Evolutionary conservation across 108 stramenopile species (phyloP).

Genomic region (Cyclotella atomus): DNA sequence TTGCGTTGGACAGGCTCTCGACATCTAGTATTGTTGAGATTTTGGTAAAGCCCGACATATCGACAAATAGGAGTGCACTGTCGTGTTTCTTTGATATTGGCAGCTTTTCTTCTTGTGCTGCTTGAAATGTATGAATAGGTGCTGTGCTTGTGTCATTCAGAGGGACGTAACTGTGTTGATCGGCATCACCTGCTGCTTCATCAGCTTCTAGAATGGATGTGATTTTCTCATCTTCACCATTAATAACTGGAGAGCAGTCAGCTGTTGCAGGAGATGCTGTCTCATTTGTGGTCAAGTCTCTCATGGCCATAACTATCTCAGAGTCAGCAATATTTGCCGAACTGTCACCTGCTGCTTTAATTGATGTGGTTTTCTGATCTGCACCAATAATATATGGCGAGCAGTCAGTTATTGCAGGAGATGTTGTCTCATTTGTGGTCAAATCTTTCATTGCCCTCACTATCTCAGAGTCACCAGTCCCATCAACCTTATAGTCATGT

Average conservation of each 20-base stretch:
- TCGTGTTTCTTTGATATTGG: conserved; percentile 50
- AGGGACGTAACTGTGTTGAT: too few species aligned
- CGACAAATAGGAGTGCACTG: conserved; percentile 82
- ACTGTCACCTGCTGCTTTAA: too few species aligned
- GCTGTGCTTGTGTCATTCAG: not conserved
- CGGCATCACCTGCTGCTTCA: not conserved
- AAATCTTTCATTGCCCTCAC: too few species aligned
- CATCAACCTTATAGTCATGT: not conserved
- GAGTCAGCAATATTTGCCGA: too few species aligned
- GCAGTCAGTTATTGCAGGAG: too few species aligned
- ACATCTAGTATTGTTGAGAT: conserved; percentile 69
- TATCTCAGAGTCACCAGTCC: not conserved
- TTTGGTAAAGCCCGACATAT: conserved; percentile 88
- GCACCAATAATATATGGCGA: too few species aligned
- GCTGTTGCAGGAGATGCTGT: too few species aligned
- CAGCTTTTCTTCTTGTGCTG: conserved; percentile 23
- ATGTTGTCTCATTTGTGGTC: too few species aligned
- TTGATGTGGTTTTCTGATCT: too few species aligned
- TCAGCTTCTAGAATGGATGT: not conserved
- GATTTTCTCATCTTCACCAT: not conserved
- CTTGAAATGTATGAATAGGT: not conserved
- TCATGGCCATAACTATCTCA: too few species aligned
- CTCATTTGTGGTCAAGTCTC: too few species aligned
- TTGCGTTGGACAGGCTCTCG: conserved; percentile 70
- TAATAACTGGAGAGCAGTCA: not conserved